A percentile compares a stretch with the other conserved stretches of the same genome.
Evolutionary conservation across 495 filamentous ascomycete genomes (phyloP).

Genomic region (Daldinia vernicosa): DNA sequence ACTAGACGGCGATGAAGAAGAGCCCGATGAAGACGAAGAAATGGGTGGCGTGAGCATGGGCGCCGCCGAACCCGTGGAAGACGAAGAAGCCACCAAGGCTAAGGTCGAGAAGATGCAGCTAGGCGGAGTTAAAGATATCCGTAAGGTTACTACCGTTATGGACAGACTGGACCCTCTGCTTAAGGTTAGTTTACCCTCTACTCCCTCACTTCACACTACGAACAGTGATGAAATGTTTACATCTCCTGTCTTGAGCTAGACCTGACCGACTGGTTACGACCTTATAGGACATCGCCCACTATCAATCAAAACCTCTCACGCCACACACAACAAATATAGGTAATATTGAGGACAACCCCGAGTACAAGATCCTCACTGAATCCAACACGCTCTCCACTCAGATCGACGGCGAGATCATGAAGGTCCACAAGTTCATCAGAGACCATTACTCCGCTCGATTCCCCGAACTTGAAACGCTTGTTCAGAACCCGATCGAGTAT

Average conservation of each 20-base stretch:
- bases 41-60: slow-evolving; percentile 59
- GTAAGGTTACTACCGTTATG: slow-evolving; percentile 77
- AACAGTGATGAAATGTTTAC: slow-evolving; percentile 56
- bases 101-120: slow-evolving; percentile 83
- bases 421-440: slow-evolving; percentile 93
- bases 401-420: slow-evolving; percentile 89
- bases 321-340: slow-evolving; percentile 69
- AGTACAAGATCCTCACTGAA: slow-evolving; percentile 83
- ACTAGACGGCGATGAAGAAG: slow-evolving; percentile 57
- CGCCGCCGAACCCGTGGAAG: slow-evolving; percentile 60
- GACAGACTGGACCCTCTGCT: slow-evolving; percentile 78
- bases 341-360: slow-evolving; percentile 84
- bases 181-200: slow-evolving; percentile 67
- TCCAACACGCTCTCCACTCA: slow-evolving; percentile 86
- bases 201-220: slow-evolving; percentile 20
- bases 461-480: slow-evolving; percentile 93
- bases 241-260: slow-evolving; percentile 57
- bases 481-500: slow-evolving; percentile 92
- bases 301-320: slow-evolving; percentile 72
- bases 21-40: slow-evolving; percentile 62
- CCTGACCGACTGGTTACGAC: slow-evolving; percentile 66
- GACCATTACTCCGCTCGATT: slow-evolving; percentile 96
- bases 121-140: slow-evolving; percentile 74
- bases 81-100: slow-evolving; percentile 74
- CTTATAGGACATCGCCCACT: slow-evolving; percentile 77